Evolutionary conservation across 2,329 filamentous ascomycete species (phyloP).

Genomic region (Cladosporium austrohemisphaericum): DNA sequence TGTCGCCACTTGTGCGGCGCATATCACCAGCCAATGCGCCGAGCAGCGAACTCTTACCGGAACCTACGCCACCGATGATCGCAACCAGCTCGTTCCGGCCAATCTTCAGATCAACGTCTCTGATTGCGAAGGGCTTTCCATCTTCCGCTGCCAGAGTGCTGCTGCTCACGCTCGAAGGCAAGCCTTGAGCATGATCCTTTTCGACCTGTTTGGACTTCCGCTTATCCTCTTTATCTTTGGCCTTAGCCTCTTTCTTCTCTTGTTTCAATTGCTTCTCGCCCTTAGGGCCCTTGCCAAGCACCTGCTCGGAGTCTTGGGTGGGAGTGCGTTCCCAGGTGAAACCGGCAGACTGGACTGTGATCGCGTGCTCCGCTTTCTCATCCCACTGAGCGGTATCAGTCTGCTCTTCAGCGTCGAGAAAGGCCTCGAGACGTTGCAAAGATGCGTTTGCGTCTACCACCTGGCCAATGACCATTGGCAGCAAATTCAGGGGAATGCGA

Average conservation of each 20-base stretch:
- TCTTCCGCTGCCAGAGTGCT: conserved; percentile 57
- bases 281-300: conserved; percentile 28
- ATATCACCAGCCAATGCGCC: conserved; percentile 91
- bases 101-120: conserved; percentile 63
- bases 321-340: conserved; percentile 82
- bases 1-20: conserved; percentile 72
- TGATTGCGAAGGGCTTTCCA: conserved; percentile 67
- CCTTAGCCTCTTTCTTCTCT: conserved; percentile 42
- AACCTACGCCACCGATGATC: conserved; percentile 85
- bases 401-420: conserved; percentile 79
- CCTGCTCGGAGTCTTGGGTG: conserved; percentile 47
- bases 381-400: conserved; percentile 65
- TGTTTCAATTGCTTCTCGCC: conserved; percentile 37
- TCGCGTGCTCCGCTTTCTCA: conserved; percentile 50
- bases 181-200: conserved; percentile 23
- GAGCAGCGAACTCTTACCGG: conserved; percentile 85
- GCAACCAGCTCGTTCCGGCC: conserved; percentile 74
- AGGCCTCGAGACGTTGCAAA: conserved; percentile 80
- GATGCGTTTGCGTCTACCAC: conserved; percentile 87
- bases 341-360: conserved; percentile 67
- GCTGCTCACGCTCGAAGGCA: conserved; percentile 34
- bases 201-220: conserved; percentile 32
- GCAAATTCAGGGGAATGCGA: conserved; percentile 80
- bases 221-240: conserved; percentile 40
- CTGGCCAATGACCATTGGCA: conserved; percentile 84